Conservation (phyloP, 805 yeast genomes). For the Wickerhamiella musiphila region DNA sequence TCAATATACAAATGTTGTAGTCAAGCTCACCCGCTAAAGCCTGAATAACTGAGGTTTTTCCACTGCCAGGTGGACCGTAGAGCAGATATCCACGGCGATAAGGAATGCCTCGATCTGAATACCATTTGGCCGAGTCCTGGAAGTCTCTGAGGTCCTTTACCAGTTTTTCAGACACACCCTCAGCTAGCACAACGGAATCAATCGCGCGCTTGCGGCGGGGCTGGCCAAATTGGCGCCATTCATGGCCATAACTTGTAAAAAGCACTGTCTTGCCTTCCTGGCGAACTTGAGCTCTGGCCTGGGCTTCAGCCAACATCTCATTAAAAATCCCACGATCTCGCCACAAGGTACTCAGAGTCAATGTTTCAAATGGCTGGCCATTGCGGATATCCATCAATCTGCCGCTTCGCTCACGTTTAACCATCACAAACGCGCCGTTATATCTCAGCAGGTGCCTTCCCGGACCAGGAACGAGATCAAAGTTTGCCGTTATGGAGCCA, state of each 20-base stretch:
- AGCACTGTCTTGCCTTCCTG: constrained; percentile 89
- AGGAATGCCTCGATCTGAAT: constrained; percentile 91
- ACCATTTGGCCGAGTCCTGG: constrained; percentile 70
- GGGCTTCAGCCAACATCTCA: constrained; percentile 68
- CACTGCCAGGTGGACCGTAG: constrained; percentile 96
- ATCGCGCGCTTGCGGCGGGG: constrained; percentile 75
- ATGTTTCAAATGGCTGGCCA: constrained; percentile 92
- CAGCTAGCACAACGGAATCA: constrained; percentile 73
- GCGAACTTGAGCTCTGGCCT: constrained; percentile 56
- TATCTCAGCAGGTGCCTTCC: constrained; percentile 81
- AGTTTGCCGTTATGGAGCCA: constrained; percentile 75
- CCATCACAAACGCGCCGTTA: constrained; percentile 73
- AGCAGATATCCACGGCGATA: constrained; percentile 85
- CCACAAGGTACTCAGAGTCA: constrained; percentile 79
- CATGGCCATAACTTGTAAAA: constrained; percentile 93
- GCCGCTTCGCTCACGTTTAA: constrained; percentile 80
- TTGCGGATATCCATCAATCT: constrained; percentile 72
- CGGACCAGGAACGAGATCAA: constrained; percentile 91
- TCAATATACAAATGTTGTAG: constrained; percentile 85
- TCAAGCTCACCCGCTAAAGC: constrained; percentile 94
- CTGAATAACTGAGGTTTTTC: constrained; percentile 89
- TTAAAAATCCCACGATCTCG: constrained; percentile 57
- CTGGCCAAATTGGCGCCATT: constrained; percentile 96
- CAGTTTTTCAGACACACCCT: constrained; percentile 49
- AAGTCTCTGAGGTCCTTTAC: constrained; percentile 66